Conservation (phyloP, 768 basidiomycete genomes). For the Cystofilobasidium macerans region DNA sequence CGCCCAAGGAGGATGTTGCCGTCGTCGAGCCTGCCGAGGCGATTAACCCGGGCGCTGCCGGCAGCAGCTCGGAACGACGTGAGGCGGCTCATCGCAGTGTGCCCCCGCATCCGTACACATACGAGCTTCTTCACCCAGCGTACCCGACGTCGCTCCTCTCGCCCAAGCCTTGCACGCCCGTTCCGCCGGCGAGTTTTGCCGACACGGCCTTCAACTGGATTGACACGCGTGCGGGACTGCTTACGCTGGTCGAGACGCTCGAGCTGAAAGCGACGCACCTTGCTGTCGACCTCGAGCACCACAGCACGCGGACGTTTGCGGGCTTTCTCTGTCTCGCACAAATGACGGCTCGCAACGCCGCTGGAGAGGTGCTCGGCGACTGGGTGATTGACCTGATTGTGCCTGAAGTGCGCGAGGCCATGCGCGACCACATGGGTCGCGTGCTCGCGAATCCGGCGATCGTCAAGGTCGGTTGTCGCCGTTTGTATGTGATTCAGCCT, state of each 20-base stretch:
- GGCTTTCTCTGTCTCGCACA: conserved; percentile 94
- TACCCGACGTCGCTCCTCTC: conserved; percentile 62
- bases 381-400: conserved; percentile 75
- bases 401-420: conserved; percentile 51
- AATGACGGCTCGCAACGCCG: conserved; percentile 44
- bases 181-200: conserved; percentile 49
- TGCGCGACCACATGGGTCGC: conserved; percentile 61
- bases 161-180: conserved; percentile 41
- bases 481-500: background rate
- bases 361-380: conserved; percentile 41
- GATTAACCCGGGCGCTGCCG: background rate
- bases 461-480: conserved; percentile 54
- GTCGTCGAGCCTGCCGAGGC: conserved; percentile 16
- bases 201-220: conserved; percentile 63
- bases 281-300: conserved; percentile 90
- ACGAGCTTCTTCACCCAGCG: conserved; percentile 64
- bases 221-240: conserved; percentile 44
- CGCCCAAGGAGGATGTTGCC: conserved; percentile 7
- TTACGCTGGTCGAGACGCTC: conserved; percentile 58
- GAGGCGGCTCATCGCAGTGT: background rate
- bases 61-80: conserved; percentile 16
- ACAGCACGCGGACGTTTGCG: conserved; percentile 68
- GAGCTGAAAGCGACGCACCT: conserved; percentile 45
- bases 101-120: conserved; percentile 59
- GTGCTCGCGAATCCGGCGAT: conserved; percentile 73